These are phyloP conservation scores for Kodamaea ohmeri DNA, from an alignment of 1,139 yeast species.

Conservation along the genomic window DNA sequence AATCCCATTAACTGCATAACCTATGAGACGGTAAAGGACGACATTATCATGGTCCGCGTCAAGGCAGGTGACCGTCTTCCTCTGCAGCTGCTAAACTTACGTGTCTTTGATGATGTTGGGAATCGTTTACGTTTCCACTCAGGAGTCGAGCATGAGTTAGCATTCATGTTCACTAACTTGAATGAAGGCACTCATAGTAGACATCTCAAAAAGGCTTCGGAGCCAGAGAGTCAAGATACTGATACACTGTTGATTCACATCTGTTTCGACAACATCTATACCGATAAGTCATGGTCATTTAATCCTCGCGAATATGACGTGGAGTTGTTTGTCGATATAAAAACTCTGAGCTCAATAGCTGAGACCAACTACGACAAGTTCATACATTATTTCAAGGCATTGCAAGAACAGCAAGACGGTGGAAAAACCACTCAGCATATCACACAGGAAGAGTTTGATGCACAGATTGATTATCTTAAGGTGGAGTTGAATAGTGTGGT, in stretches of 20 bases:
- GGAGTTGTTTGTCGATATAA: constrained; percentile 34
- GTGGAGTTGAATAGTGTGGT: constrained; percentile 32
- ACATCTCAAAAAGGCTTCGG: constrained; percentile 6
- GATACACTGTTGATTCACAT: constrained; percentile 31
- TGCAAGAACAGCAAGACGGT: constrained; percentile 16
- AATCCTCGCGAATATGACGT: constrained; percentile 33
- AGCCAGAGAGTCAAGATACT: constrained; percentile 6
- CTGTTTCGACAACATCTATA: constrained; percentile 44
- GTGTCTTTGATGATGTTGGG: constrained; percentile 38
- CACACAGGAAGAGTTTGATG: constrained; percentile 35
- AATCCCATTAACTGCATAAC: constrained; percentile 38
- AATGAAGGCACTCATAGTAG: constrained; percentile 23
- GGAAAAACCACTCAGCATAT: constrained; percentile 15
- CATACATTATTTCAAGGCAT: constrained; percentile 34
- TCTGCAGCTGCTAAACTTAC: constrained; percentile 37
- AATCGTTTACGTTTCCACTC: constrained; percentile 33
- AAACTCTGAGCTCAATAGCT: constrained; percentile 32
- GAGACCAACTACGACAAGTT: constrained; percentile 37
- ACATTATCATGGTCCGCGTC: constrained; percentile 35
- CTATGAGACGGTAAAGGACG: constrained; percentile 38
- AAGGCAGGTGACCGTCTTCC: constrained; percentile 29
- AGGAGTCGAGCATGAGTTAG: constrained; percentile 29
- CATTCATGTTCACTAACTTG: constrained; percentile 38
- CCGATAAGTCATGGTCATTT: constrained; percentile 46
- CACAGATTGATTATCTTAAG: constrained; percentile 27